Percentiles rank a stretch among this genome's conserved stretches.
Conservation (phyloP, 2,329 filamentous ascomycete genomes). For the Colletotrichum scovillei region DNA sequence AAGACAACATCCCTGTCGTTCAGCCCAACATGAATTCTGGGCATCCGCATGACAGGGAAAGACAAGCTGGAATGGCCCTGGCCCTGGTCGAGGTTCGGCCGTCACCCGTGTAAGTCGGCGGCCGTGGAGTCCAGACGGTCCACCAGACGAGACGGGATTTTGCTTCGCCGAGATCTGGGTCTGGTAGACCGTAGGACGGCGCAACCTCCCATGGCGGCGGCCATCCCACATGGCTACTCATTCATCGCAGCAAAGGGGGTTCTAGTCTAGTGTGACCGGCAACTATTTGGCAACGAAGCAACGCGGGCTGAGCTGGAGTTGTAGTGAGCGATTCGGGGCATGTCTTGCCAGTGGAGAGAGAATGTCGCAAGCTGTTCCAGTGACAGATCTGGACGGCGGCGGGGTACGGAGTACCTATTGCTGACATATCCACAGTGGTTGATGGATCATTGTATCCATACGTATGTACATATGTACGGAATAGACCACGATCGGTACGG, state of each 20-base stretch:
- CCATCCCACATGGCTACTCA: background rate
- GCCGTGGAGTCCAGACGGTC: constrained; percentile 1
- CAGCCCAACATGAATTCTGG: constrained; percentile 34
- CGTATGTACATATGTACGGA: no score
- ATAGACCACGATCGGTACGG: constrained; percentile 2
- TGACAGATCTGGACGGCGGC: background rate
- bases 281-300: background rate
- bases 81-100: constrained; percentile 1
- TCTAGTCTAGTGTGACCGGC: background rate
- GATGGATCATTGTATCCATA: background rate
- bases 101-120: constrained; percentile 23
- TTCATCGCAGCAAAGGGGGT: background rate
- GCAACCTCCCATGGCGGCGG: constrained; percentile 9
- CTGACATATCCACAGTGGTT: constrained; percentile 29
- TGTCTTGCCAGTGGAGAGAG: background rate
- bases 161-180: constrained; percentile 5
- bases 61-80: constrained; percentile 19
- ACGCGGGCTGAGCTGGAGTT: constrained; percentile 1
- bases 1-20: constrained; percentile 34
- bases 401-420: background rate
- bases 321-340: background rate
- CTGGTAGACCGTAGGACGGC: constrained; percentile 17
- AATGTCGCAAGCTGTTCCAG: background rate
- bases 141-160: constrained; percentile 1
- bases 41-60: constrained; percentile 9